A percentile compares a stretch with the other conserved stretches of the same genome.
Conservation (phyloP, 2,329 filamentous ascomycete genomes). For the Clonostachys rhizophaga region DNA sequence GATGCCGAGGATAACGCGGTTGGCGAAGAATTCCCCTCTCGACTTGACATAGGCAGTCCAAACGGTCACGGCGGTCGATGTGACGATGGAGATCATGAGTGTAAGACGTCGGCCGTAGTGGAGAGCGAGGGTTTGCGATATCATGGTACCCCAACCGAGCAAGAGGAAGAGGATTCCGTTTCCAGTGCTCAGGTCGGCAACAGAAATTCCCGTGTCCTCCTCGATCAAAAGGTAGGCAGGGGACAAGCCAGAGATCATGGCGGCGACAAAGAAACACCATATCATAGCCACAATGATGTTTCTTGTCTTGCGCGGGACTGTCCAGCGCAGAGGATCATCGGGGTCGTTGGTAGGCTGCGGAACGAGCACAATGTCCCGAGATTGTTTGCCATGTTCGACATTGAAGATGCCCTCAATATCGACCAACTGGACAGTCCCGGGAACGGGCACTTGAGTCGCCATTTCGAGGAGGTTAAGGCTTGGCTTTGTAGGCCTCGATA, state of each 20-base stretch:
- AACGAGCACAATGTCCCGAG: constrained; percentile 12
- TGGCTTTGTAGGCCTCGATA: no score
- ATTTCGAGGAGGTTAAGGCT: no score
- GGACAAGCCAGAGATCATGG: constrained; percentile 17
- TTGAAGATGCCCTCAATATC: constrained; percentile 25
- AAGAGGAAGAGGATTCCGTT: constrained; percentile 24
- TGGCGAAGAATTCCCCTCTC: constrained; percentile 13
- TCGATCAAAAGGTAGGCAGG: constrained; percentile 18
- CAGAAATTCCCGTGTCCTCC: constrained; percentile 9
- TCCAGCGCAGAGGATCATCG: constrained; percentile 18
- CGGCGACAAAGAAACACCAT: constrained; percentile 12
- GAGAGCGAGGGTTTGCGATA: constrained; percentile 22
- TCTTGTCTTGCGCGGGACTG: constrained; percentile 9
- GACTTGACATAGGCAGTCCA: constrained; percentile 16
- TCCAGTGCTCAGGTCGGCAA: constrained; percentile 17
- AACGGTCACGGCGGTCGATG: constrained; percentile 15
- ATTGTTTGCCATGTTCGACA: constrained; percentile 18
- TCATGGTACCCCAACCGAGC: constrained; percentile 22
- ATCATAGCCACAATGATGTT: constrained; percentile 11
- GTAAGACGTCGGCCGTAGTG: constrained; percentile 21
- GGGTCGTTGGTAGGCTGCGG: constrained; percentile 14
- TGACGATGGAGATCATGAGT: constrained; percentile 17
- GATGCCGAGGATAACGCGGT: constrained; percentile 17
- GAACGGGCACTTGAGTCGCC: constrained; percentile 9
- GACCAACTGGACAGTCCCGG: constrained; percentile 33